Percentiles rank a stretch among this genome's conserved stretches.
Conservation (phyloP, 2,329 filamentous ascomycete species). For the Apiospora pterosperma region DNA sequence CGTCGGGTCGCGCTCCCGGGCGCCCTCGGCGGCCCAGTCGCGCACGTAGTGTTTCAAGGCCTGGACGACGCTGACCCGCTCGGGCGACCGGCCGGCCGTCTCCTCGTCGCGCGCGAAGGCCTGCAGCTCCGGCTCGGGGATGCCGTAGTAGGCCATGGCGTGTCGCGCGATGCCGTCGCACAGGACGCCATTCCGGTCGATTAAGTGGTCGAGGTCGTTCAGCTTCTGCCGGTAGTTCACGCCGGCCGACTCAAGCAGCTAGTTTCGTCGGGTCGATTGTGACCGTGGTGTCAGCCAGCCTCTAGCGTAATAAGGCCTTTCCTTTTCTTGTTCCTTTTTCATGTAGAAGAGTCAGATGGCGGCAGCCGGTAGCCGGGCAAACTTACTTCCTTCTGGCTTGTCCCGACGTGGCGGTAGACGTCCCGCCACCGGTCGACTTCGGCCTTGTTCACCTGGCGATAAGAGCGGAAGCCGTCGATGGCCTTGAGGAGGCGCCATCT, state of each 20-base stretch:
- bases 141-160: slow-evolving; percentile 43
- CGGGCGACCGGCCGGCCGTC: slow-evolving; percentile 34
- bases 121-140: slow-evolving; percentile 41
- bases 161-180: slow-evolving; percentile 42
- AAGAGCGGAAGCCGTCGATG: slow-evolving; percentile 32
- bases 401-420: slow-evolving; percentile 33
- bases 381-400: slow-evolving; percentile 28
- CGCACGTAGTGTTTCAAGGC: slow-evolving; percentile 55
- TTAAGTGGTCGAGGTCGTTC: slow-evolving; percentile 35
- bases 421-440: slow-evolving; percentile 33
- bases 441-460: slow-evolving; percentile 29
- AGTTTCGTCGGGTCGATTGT: background rate
- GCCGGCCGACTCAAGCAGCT: slow-evolving; percentile 49
- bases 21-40: slow-evolving; percentile 46
- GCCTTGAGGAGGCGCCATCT: slow-evolving; percentile 38
- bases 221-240: slow-evolving; percentile 56
- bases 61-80: slow-evolving; percentile 47
- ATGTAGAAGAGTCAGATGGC: too few relatives aligned
- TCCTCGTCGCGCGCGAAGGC: slow-evolving; percentile 36
- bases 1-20: slow-evolving; percentile 39
- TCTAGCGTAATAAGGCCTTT: too few relatives aligned
- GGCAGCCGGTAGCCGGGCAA: background rate
- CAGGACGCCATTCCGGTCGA: slow-evolving; percentile 41
- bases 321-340: too few relatives aligned
- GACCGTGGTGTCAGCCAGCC: background rate